Percentiles rank a stretch among this genome's conserved stretches.
phyloP scores from a whole-genome alignment of 495 filamentous ascomycete species.

The Trichoderma gamsii region DNA sequence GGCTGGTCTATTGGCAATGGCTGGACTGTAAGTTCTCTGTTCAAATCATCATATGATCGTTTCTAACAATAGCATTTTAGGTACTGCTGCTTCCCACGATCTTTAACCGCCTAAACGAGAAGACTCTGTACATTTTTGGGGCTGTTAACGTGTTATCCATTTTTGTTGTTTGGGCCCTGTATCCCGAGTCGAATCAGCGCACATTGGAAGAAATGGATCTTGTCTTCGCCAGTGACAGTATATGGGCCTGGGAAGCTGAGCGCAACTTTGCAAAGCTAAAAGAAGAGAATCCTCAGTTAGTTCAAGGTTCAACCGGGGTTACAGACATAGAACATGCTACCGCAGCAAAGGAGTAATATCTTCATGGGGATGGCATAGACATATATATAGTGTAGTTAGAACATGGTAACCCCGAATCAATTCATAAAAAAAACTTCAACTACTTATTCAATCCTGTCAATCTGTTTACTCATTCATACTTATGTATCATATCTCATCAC shows the following conservation, averaged over 20 bases:
- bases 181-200: constrained; percentile 62
- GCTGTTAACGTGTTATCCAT: constrained; percentile 56
- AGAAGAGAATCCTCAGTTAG: constrained; percentile 37
- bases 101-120: constrained; percentile 55
- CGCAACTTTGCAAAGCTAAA: constrained; percentile 56
- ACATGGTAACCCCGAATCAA: too few species aligned
- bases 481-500: not conserved
- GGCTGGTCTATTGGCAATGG: constrained; percentile 54
- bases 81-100: constrained; percentile 57
- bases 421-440: too few species aligned
- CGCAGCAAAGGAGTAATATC: not conserved
- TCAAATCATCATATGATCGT: not conserved
- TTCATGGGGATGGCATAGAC: not conserved
- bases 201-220: constrained; percentile 67
- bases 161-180: constrained; percentile 62
- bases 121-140: constrained; percentile 63
- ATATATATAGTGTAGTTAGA: too few species aligned
- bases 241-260: constrained; percentile 62
- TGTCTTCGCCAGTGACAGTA: constrained; percentile 53
- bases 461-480: not conserved
- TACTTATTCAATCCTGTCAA: too few species aligned
- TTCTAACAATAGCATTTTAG: constrained; percentile 33
- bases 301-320: constrained; percentile 1
- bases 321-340: not conserved
- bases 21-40: constrained; percentile 1